Evolutionary conservation across 495 filamentous ascomycete species (phyloP).

Genomic region (Aspergillus affinis): DNA sequence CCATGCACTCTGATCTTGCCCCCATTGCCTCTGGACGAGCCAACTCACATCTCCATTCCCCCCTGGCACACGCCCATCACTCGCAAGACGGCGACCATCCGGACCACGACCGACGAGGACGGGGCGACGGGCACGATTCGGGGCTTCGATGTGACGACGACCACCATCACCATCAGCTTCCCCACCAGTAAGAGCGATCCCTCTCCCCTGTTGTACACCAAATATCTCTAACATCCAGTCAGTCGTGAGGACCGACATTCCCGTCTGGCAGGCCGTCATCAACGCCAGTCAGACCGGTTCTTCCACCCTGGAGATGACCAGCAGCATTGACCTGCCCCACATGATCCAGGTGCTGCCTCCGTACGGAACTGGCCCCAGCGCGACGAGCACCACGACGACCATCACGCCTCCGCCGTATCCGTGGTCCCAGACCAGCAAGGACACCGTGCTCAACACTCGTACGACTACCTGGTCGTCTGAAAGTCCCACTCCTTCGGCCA

Average conservation of each 20-base stretch:
- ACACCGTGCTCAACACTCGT: not conserved
- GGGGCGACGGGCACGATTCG: not conserved
- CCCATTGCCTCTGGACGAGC: slow-evolving; percentile 12
- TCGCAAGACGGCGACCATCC: not conserved
- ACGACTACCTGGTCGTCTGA: not conserved
- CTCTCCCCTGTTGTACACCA: not conserved
- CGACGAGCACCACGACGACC: not conserved
- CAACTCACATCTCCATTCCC: slow-evolving; percentile 20
- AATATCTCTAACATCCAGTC: not conserved
- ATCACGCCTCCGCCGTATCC: not conserved
- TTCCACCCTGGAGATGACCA: not conserved
- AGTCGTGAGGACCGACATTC: not conserved
- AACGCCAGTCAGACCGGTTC: not conserved
- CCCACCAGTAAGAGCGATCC: not conserved
- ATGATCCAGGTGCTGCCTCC: not conserved
- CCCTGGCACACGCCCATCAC: slow-evolving; percentile 8
- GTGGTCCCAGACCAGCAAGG: slow-evolving; percentile 3
- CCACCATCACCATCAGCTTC: not conserved
- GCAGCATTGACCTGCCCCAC: not conserved
- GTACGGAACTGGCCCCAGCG: not conserved
- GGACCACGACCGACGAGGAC: not conserved
- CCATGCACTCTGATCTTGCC: slow-evolving; percentile 24
- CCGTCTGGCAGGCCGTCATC: not conserved
- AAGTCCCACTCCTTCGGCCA: not conserved
- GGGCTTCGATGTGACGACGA: not conserved